These are phyloP conservation scores for Thelephora aurantiotincta DNA, from an alignment of 768 basidiomycete species.

Conservation along the genomic window DNA sequence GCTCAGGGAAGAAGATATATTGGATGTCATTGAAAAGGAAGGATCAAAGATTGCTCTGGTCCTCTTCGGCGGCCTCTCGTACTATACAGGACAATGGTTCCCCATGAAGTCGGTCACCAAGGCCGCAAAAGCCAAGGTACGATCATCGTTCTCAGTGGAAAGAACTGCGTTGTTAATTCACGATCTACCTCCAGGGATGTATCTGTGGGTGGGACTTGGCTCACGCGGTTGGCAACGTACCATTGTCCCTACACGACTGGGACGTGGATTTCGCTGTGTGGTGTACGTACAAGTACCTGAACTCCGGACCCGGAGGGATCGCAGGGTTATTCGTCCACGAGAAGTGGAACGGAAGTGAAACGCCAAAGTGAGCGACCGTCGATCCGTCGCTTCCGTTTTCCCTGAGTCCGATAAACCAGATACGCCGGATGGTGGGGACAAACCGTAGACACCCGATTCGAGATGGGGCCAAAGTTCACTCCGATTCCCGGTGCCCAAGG, in stretches of 20 bases:
- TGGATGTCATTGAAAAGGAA: conserved; percentile 56
- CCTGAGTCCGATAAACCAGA: conserved; percentile 24
- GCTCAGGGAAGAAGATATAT: conserved; percentile 82
- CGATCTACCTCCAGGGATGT: conserved; percentile 46
- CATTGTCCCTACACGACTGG: conserved; percentile 84
- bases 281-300: conserved; percentile 98
- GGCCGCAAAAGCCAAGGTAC: conserved; percentile 73
- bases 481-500: conserved; percentile 87
- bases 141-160: conserved; percentile 3
- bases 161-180: conserved; percentile 6
- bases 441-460: conserved; percentile 72
- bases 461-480: conserved; percentile 74
- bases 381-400: conserved; percentile 3
- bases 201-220: conserved; percentile 95
- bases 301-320: conserved; percentile 94
- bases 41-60: conserved; percentile 77
- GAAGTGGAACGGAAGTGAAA: conserved; percentile 51
- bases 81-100: conserved; percentile 94
- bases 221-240: conserved; percentile 91
- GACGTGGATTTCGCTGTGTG: conserved; percentile 94
- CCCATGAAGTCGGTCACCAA: conserved; percentile 74
- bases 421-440: conserved; percentile 99
- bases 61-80: conserved; percentile 88
- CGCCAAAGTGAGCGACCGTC: not conserved
- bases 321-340: conserved; percentile 87